Base-by-base conservation (phyloP, 2,329 filamentous ascomycete genomes). In the Chaetomiaceae sp. region DNA sequence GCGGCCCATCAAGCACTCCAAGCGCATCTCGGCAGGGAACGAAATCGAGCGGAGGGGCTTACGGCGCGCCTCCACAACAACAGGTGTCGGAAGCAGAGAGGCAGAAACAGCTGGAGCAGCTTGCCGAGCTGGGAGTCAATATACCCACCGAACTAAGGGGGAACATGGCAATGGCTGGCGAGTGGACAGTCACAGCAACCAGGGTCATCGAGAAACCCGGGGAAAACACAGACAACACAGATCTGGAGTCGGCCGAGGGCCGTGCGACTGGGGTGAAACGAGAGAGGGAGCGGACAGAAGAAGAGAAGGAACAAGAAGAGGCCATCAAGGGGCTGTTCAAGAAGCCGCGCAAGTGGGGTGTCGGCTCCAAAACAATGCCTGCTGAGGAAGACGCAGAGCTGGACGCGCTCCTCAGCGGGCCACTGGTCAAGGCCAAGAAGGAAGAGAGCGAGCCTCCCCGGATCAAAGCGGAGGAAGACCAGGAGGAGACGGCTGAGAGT, bases 81-180 rank as follows among this genome's bases (percentile, higher is more conserved):
- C 75, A 57, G 36, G 75, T 76, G 2, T 78, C 79, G 1, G 71
- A 83, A 18, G 80, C 84, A 8, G 86, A 95, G 59, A 75, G 89
- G 51, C 92, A 92, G 69, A 80, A 79, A 50, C 94, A 99, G 71
- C 81, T 95, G 64, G 85, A 90, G 58, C 90, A 97, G 69, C 76
- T 99, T 10, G 90, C 87, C 4, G 88, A 87, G 32, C 80, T 99
- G 77, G 94, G 94, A 0, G 84, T 99, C 44, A 82, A 84, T 42
- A 81, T 97, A 49, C 94, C 94, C 0, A 84, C 89, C 40, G 84
- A 87, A 59, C 84, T 89, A 52, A 78, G 89, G 54, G 77, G 80
- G 2, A 89, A 94, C 55, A 84, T 96, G 81, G 90, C 91, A 5
- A 84, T 96, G 74, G 85, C 86, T 4, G 90, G 94, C 29, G 88